These are phyloP conservation scores for Tetragonia tetragonoides DNA, from an alignment of 148 eudicot genomes.

Conservation along the genomic window DNA sequence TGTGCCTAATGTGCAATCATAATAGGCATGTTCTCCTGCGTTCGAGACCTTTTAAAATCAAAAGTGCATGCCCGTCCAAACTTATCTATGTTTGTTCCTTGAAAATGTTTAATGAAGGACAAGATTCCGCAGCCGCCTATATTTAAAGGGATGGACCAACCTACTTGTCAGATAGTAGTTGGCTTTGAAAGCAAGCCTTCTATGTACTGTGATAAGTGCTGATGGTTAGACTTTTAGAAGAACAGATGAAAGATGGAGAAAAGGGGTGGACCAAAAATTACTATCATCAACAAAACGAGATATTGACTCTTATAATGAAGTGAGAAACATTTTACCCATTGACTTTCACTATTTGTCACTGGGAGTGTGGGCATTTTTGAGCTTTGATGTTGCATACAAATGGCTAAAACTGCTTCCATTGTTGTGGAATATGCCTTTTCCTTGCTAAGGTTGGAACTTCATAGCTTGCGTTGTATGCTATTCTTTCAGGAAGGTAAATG, in stretches of 20 bases:
- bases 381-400: not conserved
- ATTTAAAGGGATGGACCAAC: not conserved
- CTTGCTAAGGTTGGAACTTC: not conserved
- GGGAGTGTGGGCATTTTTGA: not conserved
- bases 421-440: not conserved
- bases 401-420: not conserved
- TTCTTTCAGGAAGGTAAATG: constrained; percentile 63
- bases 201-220: no score
- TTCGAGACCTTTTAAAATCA: not conserved
- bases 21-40: not conserved
- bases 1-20: not conserved
- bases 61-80: not conserved
- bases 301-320: no score
- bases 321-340: not conserved
- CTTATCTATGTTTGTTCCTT: not conserved
- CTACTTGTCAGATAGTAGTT: not conserved
- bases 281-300: no score
- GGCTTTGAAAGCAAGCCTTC: no score
- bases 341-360: not conserved
- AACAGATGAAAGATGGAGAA: no score
- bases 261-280: no score
- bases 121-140: not conserved
- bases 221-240: no score
- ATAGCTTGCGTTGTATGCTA: constrained; percentile 8
- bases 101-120: not conserved